Conservation (phyloP, 176 grass and related monocot genomes). For the Typha latifolia region DNA sequence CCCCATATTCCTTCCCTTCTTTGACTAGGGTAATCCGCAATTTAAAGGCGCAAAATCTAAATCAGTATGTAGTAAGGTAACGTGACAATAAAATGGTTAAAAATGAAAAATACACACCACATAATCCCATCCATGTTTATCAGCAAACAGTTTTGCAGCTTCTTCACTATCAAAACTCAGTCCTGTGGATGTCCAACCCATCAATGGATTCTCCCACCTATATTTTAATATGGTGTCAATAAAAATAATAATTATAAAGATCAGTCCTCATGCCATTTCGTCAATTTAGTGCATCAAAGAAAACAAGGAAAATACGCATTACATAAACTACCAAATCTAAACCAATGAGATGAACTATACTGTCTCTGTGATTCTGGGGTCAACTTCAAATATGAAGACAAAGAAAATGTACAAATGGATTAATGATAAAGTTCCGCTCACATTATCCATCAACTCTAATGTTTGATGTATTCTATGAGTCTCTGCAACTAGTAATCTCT, state of each 20-base stretch:
- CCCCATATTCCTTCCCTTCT: no score
- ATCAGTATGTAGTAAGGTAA: neutral
- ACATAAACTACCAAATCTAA: neutral
- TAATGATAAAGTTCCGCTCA: neutral
- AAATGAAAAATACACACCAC: slow-evolving; percentile 37
- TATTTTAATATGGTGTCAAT: neutral
- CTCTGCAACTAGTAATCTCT: no score
- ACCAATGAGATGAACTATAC: no score
- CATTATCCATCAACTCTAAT: neutral
- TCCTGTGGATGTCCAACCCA: slow-evolving; percentile 94
- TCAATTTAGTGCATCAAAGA: neutral
- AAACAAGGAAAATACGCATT: neutral
- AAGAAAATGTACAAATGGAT: neutral
- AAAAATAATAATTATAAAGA: neutral
- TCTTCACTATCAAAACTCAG: slow-evolving; percentile 71
- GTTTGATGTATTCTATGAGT: neutral
- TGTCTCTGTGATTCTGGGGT: neutral
- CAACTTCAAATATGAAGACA: neutral
- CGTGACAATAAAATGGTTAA: neutral
- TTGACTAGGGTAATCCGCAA: no score
- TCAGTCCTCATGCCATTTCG: neutral
- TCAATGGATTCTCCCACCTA: slow-evolving; percentile 98
- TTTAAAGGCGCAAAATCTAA: no score
- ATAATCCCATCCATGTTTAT: slow-evolving; percentile 93
- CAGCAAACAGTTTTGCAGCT: slow-evolving; percentile 75